Conservation (phyloP, 2,329 filamentous ascomycete species). For the Colletotrichum chlorophyti region DNA sequence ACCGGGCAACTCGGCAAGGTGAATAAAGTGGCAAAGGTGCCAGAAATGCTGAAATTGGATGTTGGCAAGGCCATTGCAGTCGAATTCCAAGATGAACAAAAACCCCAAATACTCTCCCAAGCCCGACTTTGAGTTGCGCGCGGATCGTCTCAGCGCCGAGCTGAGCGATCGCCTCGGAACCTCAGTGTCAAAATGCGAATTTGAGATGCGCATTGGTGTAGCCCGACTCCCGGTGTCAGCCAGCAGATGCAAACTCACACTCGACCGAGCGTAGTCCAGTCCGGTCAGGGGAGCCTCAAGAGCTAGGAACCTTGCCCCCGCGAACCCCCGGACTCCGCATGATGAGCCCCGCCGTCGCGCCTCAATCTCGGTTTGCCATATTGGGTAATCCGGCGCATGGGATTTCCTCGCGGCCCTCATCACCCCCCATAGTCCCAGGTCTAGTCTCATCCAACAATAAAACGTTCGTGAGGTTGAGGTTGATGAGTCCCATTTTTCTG, state of each 20-base stretch:
- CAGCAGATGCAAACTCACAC: neutral
- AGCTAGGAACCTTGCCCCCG: constrained; percentile 1
- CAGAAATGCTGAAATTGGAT: neutral
- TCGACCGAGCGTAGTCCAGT: neutral
- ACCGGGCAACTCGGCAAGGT: neutral
- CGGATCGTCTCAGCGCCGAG: neutral
- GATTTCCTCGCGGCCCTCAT: constrained; percentile 1
- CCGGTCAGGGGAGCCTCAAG: neutral
- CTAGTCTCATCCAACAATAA: constrained; percentile 3
- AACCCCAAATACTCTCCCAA: no score
- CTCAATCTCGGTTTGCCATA: constrained; percentile 12
- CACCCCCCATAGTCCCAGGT: neutral
- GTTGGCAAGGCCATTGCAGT: no score
- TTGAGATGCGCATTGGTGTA: neutral
- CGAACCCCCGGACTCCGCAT: constrained; percentile 13
- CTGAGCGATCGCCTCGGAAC: neutral
- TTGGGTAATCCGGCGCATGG: constrained; percentile 22
- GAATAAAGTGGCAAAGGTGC: neutral
- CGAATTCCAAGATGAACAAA: no score
- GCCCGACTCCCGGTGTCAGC: neutral
- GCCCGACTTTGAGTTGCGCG: neutral
- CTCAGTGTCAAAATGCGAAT: neutral
- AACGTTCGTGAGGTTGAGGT: constrained; percentile 3
- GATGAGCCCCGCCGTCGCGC: neutral
- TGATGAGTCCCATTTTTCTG: neutral